Conservation (phyloP, 129 eudicot species). For the Flaveria brownii region DNA sequence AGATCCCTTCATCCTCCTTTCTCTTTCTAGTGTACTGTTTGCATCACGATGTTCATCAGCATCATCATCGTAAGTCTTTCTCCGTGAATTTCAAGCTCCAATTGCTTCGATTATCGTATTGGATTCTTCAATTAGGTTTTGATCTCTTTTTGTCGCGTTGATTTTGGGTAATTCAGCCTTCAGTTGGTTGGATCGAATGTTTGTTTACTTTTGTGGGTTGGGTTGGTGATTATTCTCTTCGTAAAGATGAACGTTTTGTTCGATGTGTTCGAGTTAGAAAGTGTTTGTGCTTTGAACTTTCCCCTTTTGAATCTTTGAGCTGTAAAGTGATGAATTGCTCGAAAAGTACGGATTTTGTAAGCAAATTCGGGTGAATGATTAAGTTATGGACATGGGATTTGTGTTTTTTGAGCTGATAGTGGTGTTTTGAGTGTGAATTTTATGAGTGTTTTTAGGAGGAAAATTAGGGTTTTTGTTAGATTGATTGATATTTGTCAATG, state of each 20-base stretch:
- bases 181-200: not conserved
- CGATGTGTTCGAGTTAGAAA: not conserved
- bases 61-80: slow-evolving; percentile 20
- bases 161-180: not conserved
- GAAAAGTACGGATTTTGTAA: slow-evolving; percentile 12
- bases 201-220: slow-evolving; percentile 9
- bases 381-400: slow-evolving; percentile 12
- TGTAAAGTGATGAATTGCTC: slow-evolving; percentile 10
- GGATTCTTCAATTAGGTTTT: not conserved
- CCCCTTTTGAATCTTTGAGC: slow-evolving; percentile 9
- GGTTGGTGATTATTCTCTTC: not conserved
- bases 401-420: slow-evolving; percentile 13
- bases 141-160: not conserved
- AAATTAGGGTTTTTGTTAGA: slow-evolving; percentile 19
- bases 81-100: not conserved
- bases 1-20: slow-evolving; percentile 20
- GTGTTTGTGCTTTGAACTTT: slow-evolving; percentile 17
- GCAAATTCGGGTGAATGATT: not conserved
- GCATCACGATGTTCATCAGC: slow-evolving; percentile 12
- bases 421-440: slow-evolving; percentile 15
- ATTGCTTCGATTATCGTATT: not conserved
- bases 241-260: not conserved
- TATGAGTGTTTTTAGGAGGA: slow-evolving; percentile 27
- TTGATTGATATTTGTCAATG: slow-evolving; percentile 37
- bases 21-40: not conserved